A percentile compares a stretch with the other conserved stretches of the same genome.
Conservation (phyloP, 345 rosid genomes). For the Lumnitzera littorea region DNA sequence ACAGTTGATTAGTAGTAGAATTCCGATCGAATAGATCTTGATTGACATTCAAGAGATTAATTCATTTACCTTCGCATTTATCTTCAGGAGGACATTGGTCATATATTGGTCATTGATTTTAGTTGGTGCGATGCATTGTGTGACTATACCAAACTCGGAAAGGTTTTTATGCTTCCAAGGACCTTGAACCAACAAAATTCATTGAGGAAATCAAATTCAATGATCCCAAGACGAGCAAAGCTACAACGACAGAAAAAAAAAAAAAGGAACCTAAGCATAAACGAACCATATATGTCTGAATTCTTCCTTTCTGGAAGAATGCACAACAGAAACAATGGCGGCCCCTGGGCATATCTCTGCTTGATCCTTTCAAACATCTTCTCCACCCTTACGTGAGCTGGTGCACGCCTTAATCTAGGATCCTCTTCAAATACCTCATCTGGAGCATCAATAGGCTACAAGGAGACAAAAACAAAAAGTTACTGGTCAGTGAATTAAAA, state of each 20-base stretch:
- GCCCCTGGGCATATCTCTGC: slow-evolving; percentile 23
- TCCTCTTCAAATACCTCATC: slow-evolving; percentile 32
- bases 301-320: slow-evolving; percentile 47
- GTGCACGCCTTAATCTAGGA: slow-evolving; percentile 26
- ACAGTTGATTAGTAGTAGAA: neutral
- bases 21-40: neutral
- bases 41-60: neutral
- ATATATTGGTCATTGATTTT: slow-evolving; percentile 77
- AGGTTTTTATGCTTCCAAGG: slow-evolving; percentile 87
- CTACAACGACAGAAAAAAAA: neutral
- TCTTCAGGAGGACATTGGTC: slow-evolving; percentile 78
- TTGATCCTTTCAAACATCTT: slow-evolving; percentile 36
- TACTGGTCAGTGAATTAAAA: no score
- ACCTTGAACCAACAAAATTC: slow-evolving; percentile 26
- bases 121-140: slow-evolving; percentile 77
- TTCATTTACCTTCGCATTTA: slow-evolving; percentile 75
- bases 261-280: neutral
- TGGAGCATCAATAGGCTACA: slow-evolving; percentile 25
- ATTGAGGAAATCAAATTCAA: neutral
- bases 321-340: slow-evolving; percentile 42
- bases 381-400: slow-evolving; percentile 38
- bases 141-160: slow-evolving; percentile 70
- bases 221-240: neutral
- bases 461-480: no score
- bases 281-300: slow-evolving; percentile 45